Evolutionary conservation across 306 rosid species (phyloP).

Genomic region (Nissolia schottii): DNA sequence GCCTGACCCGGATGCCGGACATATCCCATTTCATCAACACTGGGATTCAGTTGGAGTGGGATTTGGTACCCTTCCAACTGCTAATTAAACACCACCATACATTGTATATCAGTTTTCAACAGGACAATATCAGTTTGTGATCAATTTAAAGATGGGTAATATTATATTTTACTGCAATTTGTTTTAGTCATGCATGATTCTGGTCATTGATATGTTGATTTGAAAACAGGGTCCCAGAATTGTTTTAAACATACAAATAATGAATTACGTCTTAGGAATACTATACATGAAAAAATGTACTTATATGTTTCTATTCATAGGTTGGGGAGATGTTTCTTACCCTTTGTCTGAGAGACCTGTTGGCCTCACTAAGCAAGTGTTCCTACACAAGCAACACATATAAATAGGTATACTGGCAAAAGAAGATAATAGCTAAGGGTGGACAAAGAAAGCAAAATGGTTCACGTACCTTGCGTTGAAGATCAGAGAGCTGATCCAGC

Average conservation of each 20-base stretch:
- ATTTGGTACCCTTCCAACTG: slow-evolving; percentile 91
- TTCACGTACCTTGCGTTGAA: slow-evolving; percentile 69
- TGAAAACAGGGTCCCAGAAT: not conserved
- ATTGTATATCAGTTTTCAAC: not conserved
- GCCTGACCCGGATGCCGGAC: slow-evolving; percentile 59
- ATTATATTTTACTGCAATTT: not conserved
- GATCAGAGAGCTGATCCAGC: slow-evolving; percentile 90
- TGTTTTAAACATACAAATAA: not conserved
- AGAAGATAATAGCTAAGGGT: not conserved
- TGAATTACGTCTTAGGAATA: not conserved
- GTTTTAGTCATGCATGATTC: not conserved
- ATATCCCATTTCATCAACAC: slow-evolving; percentile 68
- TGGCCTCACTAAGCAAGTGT: slow-evolving; percentile 74
- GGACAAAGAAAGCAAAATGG: not conserved
- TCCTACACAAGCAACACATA: slow-evolving; percentile 44
- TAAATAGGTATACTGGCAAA: not conserved
- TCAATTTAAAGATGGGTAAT: not conserved
- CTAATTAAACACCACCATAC: slow-evolving; percentile 12
- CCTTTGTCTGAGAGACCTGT: slow-evolving; percentile 78
- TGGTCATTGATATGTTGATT: not conserved
- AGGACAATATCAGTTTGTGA: not conserved
- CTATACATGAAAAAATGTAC: not conserved
- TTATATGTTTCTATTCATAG: not conserved
- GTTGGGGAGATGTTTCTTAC: slow-evolving; percentile 34
- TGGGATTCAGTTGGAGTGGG: slow-evolving; percentile 61